Evolutionary conservation across 371 early-diverging fungal genomes (phyloP).

Genomic region (Actinomortierella wolfii): DNA sequence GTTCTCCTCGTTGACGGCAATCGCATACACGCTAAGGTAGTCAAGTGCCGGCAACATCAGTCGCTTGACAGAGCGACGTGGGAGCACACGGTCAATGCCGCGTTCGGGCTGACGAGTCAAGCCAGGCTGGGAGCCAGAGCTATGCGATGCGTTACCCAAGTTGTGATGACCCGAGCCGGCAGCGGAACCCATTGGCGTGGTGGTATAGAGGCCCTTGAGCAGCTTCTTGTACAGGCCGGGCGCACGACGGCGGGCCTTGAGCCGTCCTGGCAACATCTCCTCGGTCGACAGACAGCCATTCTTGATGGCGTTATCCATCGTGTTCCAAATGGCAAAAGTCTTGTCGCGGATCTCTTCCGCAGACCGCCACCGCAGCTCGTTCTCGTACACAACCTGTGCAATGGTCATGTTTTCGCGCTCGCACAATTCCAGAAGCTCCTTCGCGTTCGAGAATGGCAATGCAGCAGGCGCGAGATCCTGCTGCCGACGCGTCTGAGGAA

Average conservation of each 20-base stretch:
- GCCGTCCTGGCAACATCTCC: slow-evolving; percentile 78
- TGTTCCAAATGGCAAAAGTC: slow-evolving; percentile 86
- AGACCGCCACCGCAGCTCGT: slow-evolving; percentile 90
- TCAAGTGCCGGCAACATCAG: slow-evolving; percentile 81
- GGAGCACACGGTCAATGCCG: slow-evolving; percentile 40
- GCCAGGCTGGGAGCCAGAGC: slow-evolving; percentile 32
- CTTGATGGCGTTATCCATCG: slow-evolving; percentile 93
- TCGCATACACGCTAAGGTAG: slow-evolving; percentile 92
- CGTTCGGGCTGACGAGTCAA: slow-evolving; percentile 34
- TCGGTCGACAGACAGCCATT: slow-evolving; percentile 64
- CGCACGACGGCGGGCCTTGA: slow-evolving; percentile 88
- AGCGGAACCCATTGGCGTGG: slow-evolving; percentile 16
- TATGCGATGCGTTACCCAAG: too few relatives aligned
- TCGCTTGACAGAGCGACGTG: slow-evolving; percentile 50
- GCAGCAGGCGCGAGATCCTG: slow-evolving; percentile 84
- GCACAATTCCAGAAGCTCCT: slow-evolving; percentile 81
- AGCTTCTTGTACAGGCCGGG: slow-evolving; percentile 87
- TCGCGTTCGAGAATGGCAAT: slow-evolving; percentile 85
- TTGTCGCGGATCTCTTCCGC: slow-evolving; percentile 77
- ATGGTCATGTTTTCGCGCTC: slow-evolving; percentile 84
- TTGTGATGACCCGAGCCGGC: slow-evolving; percentile 14
- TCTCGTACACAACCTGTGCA: slow-evolving; percentile 95
- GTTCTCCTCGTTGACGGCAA: slow-evolving; percentile 97
- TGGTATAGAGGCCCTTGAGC: slow-evolving; percentile 73
- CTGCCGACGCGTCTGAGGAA: slow-evolving; percentile 54